A percentile compares a stretch with the other conserved stretches of the same genome.
Evolutionary conservation across 2,329 filamentous ascomycete species (phyloP).

Genomic region (Blumeria hordei): DNA sequence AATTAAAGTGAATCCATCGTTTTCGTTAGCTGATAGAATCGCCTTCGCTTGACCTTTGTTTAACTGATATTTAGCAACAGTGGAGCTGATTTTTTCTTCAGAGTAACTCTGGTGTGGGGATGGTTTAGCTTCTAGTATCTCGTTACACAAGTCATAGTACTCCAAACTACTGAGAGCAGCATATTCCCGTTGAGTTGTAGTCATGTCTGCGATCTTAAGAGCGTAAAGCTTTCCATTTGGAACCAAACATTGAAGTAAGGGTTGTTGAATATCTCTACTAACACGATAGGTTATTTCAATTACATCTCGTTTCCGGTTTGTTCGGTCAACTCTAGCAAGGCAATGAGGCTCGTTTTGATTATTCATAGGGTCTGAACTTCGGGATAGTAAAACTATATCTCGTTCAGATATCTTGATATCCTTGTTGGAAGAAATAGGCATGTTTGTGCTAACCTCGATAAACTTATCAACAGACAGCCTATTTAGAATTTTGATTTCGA

Average conservation of each 20-base stretch:
- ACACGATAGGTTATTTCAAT: slow-evolving; percentile 74
- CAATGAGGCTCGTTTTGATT: slow-evolving; percentile 49
- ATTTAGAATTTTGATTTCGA: slow-evolving; percentile 70
- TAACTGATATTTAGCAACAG: slow-evolving; percentile 56
- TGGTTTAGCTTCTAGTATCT: slow-evolving; percentile 71
- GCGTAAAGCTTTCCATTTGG: slow-evolving; percentile 48
- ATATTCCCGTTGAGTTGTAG: slow-evolving; percentile 84
- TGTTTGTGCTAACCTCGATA: slow-evolving; percentile 67
- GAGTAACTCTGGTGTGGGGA: slow-evolving; percentile 68
- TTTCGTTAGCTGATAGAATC: slow-evolving; percentile 75
- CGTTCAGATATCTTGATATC: slow-evolving; percentile 57
- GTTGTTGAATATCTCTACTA: slow-evolving; percentile 27
- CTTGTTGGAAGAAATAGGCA: slow-evolving; percentile 45
- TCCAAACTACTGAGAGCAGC: slow-evolving; percentile 74
- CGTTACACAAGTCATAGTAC: slow-evolving; percentile 88
- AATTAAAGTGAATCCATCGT: slow-evolving; percentile 90
- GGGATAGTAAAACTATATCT: slow-evolving; percentile 72
- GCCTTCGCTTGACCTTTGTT: slow-evolving; percentile 81
- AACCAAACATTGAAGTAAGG: slow-evolving; percentile 35
- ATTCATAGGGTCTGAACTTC: slow-evolving; percentile 42
- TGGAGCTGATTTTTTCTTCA: slow-evolving; percentile 42
- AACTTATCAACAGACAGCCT: slow-evolving; percentile 82
- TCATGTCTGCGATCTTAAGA: slow-evolving; percentile 76
- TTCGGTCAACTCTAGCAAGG: slow-evolving; percentile 59
- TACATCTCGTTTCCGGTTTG: slow-evolving; percentile 55